A percentile compares a stretch with the other conserved stretches of the same genome.
Evolutionary conservation across 345 rosid species (phyloP).

Genomic region (Euphorbia lathyris): DNA sequence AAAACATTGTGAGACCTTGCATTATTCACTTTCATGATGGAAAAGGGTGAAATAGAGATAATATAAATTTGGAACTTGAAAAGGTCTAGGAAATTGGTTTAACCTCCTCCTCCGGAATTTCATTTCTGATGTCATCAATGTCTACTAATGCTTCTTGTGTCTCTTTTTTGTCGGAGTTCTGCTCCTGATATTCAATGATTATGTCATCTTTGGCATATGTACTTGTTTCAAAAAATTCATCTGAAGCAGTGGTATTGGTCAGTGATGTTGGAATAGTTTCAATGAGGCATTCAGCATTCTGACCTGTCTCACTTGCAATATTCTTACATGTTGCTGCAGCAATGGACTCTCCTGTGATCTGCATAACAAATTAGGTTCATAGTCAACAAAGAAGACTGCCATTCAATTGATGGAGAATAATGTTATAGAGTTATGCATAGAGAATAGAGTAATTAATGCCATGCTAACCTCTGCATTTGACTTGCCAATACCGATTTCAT

Average conservation of each 20-base stretch:
- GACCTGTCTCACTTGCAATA: background rate
- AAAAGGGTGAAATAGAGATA: background rate
- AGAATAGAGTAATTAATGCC: background rate
- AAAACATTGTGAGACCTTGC: background rate
- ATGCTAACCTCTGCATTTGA: constrained; percentile 16
- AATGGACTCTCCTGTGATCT: background rate
- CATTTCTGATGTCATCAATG: background rate
- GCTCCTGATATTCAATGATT: constrained; percentile 10
- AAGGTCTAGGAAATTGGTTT: background rate
- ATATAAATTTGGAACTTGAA: background rate
- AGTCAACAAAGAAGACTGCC: background rate
- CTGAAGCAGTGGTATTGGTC: constrained; percentile 11
- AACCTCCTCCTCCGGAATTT: constrained; percentile 15
- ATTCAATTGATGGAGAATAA: background rate
- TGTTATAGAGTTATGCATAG: background rate
- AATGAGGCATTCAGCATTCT: constrained; percentile 9
- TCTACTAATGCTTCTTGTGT: constrained; percentile 15
- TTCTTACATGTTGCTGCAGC: background rate
- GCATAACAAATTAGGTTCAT: background rate
- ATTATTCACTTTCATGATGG: background rate
- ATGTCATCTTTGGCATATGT: constrained; percentile 15
- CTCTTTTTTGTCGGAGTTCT: constrained; percentile 9
- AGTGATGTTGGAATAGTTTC: background rate
- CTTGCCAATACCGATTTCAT: constrained; percentile 6
- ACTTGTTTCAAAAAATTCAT: constrained; percentile 12